A percentile compares a stretch with the other conserved stretches of the same genome.
Evolutionary conservation across 148 eudicot genomes (phyloP).

Genomic region (Persicaria maculosa): DNA sequence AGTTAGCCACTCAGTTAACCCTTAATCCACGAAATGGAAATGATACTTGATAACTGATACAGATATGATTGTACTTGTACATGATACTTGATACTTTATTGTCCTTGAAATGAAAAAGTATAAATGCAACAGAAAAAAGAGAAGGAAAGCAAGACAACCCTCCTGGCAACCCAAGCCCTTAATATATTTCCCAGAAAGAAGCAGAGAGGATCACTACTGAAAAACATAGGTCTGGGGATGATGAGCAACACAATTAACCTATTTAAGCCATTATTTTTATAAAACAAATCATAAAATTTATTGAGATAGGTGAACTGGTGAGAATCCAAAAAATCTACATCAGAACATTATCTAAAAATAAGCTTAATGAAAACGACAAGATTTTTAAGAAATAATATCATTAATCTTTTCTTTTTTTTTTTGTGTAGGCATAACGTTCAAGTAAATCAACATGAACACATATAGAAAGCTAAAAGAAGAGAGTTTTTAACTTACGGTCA

Average conservation of each 20-base stretch:
- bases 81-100: not conserved
- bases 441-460: not conserved
- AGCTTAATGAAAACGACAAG: not conserved
- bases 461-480: conserved; percentile 6
- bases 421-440: not conserved
- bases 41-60: not conserved
- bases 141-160: not conserved
- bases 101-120: not conserved
- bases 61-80: not conserved
- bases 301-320: not conserved
- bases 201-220: not conserved
- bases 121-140: not conserved
- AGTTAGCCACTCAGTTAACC: not conserved
- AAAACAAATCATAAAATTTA: not conserved
- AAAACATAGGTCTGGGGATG: not conserved
- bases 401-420: not conserved
- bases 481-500: conserved; percentile 54
- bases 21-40: not conserved
- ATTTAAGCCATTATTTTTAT: not conserved
- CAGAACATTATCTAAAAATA: not conserved
- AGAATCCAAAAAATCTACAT: not conserved
- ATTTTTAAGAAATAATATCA: not conserved
- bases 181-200: not conserved
- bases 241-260: not conserved
- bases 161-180: not conserved